These are phyloP conservation scores for Pyrus bretschneideri DNA, from an alignment of 306 rosid genomes.

Conservation along the genomic window DNA sequence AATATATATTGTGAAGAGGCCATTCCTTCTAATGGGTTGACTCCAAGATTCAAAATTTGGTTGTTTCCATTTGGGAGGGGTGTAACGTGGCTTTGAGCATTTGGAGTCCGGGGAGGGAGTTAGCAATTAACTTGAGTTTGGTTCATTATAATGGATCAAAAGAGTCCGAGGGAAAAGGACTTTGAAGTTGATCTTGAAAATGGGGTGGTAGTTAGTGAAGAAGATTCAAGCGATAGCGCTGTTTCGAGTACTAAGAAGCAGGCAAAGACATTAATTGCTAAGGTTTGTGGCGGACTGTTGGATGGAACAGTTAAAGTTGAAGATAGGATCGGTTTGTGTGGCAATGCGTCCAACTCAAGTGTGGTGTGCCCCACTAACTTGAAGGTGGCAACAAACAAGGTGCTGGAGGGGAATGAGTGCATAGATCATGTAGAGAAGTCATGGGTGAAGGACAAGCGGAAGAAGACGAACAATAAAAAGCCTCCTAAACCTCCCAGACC, in stretches of 20 bases:
- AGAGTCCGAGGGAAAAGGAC: conserved; percentile 30
- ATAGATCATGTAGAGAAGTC: conserved; percentile 30
- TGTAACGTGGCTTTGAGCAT: conserved; percentile 14
- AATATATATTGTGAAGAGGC: conserved; percentile 12
- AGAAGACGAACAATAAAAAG: conserved; percentile 59
- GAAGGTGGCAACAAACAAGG: conserved; percentile 32
- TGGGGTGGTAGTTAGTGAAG: conserved; percentile 48
- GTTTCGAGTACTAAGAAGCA: conserved; percentile 26
- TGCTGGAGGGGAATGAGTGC: conserved; percentile 20
- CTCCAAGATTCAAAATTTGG: conserved; percentile 2
- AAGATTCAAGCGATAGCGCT: conserved; percentile 44
- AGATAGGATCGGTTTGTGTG: conserved; percentile 31
- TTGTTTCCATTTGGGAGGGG: neutral
- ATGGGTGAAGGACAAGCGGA: conserved; percentile 55
- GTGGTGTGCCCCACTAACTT: conserved; percentile 25
- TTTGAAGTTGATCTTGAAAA: conserved; percentile 65
- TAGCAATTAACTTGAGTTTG: conserved; percentile 16
- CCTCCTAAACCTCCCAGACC: conserved; percentile 91
- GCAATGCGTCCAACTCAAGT: conserved; percentile 27
- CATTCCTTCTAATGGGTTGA: conserved; percentile 30
- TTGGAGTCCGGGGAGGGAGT: conserved; percentile 8
- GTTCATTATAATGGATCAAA: conserved; percentile 43
- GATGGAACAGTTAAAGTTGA: conserved; percentile 43
- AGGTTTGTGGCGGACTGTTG: conserved; percentile 39
- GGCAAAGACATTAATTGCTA: conserved; percentile 25